Percentiles rank a stretch among this genome's conserved stretches.
phyloP scores from a whole-genome alignment of 2,329 filamentous ascomycete genomes.

The Ophiocordyceps camponoti-floridani region DNA sequence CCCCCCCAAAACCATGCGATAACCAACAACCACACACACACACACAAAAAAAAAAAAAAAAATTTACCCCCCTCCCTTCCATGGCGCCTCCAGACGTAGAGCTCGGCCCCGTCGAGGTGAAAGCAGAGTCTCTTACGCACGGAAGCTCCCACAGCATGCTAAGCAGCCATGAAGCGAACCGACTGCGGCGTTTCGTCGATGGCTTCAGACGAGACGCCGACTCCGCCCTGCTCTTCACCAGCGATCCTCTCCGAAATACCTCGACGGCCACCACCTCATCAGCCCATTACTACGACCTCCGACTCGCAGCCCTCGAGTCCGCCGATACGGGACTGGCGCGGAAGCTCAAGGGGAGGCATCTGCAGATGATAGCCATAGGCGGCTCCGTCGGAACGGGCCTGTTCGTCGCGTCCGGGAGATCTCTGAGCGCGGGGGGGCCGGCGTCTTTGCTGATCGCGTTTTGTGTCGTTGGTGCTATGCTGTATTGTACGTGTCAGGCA shows the following conservation, averaged over 20 bases:
- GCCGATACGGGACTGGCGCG: conserved; percentile 59
- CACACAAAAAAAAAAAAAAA: no score
- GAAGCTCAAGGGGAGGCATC: conserved; percentile 64
- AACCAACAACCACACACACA: no score
- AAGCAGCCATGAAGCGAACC: no score
- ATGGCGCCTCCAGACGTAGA: conserved; percentile 29
- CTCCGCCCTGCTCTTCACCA: conserved; percentile 27
- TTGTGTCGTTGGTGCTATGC: conserved; percentile 62
- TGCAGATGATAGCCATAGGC: conserved; percentile 97
- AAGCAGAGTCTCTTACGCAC: conserved; percentile 35
- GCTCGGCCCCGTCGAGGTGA: conserved; percentile 36
- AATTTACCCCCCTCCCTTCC: background rate
- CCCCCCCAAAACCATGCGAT: no score
- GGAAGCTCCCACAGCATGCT: conserved; percentile 33
- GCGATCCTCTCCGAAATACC: conserved; percentile 18
- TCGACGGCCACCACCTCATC: conserved; percentile 13
- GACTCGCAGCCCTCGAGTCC: conserved; percentile 49
- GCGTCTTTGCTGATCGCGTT: conserved; percentile 67
- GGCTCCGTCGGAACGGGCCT: conserved; percentile 82
- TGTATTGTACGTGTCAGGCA: conserved; percentile 83
- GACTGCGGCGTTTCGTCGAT: conserved; percentile 33
- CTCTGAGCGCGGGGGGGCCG: conserved; percentile 56
- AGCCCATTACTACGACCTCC: conserved; percentile 40
- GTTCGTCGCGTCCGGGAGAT: conserved; percentile 66
- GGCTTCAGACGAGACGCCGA: conserved; percentile 45